Evolutionary conservation across 2,329 filamentous ascomycete genomes (phyloP).

Genomic region (Ampelomyces quisqualis): DNA sequence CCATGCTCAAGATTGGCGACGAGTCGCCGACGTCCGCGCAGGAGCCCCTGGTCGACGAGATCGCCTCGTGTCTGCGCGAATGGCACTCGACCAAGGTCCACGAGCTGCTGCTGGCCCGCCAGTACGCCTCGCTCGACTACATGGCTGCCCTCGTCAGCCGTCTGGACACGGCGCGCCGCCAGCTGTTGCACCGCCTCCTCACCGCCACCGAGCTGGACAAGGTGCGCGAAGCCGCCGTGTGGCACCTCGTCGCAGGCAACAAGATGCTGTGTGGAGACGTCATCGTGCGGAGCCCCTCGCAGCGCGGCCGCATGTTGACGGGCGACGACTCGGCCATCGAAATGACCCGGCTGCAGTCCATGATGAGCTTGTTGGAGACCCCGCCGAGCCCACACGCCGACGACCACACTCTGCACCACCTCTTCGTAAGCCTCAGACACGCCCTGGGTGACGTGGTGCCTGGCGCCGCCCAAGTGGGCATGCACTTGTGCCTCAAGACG

Average conservation of each 20-base stretch:
- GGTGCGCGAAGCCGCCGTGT: conserved; percentile 86
- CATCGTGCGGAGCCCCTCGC: conserved; percentile 85
- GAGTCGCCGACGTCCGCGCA: conserved; percentile 87
- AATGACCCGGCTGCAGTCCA: conserved; percentile 84
- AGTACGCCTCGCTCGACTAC: conserved; percentile 78
- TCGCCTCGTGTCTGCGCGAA: conserved; percentile 92
- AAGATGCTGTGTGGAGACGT: conserved; percentile 92
- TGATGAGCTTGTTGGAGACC: conserved; percentile 91
- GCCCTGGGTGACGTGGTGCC: conserved; percentile 77
- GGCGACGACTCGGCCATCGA: conserved; percentile 92
- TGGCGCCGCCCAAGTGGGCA: conserved; percentile 67
- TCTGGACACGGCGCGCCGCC: conserved; percentile 82
- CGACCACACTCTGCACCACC: conserved; percentile 73
- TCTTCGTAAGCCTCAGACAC: conserved; percentile 80
- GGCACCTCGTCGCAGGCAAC: conserved; percentile 92
- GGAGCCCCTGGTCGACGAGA: conserved; percentile 94
- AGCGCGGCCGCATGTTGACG: conserved; percentile 81
- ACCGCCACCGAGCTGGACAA: conserved; percentile 79
- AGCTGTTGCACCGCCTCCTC: conserved; percentile 91
- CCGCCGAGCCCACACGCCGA: conserved; percentile 69
- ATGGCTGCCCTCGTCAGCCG: conserved; percentile 77
- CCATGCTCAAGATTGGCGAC: conserved; percentile 96
- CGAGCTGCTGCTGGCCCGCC: conserved; percentile 78
- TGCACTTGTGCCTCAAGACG: conserved; percentile 74
- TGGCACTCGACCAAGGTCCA: conserved; percentile 98